Evolutionary conservation across 129 eudicot genomes (phyloP).

Genomic region (Sambucus nigra): DNA sequence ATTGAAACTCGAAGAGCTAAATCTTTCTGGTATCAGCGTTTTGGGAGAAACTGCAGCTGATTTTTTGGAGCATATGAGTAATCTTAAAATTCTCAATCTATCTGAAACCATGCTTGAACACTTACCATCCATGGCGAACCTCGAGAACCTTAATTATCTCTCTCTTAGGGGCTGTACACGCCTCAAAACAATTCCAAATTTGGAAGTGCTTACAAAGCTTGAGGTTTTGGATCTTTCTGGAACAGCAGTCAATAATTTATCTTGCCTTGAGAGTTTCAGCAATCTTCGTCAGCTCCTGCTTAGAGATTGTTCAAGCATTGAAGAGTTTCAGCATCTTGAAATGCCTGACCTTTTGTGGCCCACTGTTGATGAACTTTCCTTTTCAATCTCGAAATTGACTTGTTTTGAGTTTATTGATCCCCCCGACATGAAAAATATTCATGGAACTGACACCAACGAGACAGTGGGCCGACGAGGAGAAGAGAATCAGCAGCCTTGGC

Average conservation of each 20-base stretch:
- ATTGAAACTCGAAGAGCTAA: constrained; percentile 29
- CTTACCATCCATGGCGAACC: constrained; percentile 29
- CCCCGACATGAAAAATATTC: constrained; percentile 13
- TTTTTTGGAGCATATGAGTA: constrained; percentile 10
- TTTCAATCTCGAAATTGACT: constrained; percentile 9
- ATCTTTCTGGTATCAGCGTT: constrained; percentile 22
- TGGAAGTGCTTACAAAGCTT: constrained; percentile 18
- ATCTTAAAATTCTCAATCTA: constrained; percentile 31
- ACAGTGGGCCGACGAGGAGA: constrained; percentile 7
- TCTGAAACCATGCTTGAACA: constrained; percentile 21
- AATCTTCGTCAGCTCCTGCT: constrained; percentile 37
- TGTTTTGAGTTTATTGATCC: constrained; percentile 22
- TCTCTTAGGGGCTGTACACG: constrained; percentile 23
- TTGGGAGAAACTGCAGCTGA: constrained; percentile 5
- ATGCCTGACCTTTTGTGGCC: constrained; percentile 10
- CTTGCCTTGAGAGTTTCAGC: constrained; percentile 5
- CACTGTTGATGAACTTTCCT: constrained; percentile 11
- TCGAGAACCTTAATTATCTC: constrained; percentile 27
- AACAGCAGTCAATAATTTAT: constrained; percentile 20
- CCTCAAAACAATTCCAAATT: constrained; percentile 6
- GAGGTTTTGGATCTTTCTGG: constrained; percentile 45
- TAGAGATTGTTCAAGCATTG: constrained; percentile 20
- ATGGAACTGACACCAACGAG: constrained; percentile 11
- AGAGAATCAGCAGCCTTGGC: constrained; percentile 19
- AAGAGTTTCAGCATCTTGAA: neutral